Base-by-base conservation (phyloP, 805 yeast species). In the Saturnispora diversa region DNA sequence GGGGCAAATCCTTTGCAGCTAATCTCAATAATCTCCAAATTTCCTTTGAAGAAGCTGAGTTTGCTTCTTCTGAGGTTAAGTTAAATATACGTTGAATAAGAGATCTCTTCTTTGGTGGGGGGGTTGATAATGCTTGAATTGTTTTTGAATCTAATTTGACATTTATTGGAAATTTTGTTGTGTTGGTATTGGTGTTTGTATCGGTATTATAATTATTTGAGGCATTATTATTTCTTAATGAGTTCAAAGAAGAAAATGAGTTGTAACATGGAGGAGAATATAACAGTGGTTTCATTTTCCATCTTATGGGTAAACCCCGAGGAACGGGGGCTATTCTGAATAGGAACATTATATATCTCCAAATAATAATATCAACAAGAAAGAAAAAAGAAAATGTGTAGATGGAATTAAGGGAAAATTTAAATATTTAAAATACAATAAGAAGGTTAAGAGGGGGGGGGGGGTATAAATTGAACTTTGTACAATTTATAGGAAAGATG, bases 1-100 rank as follows among this genome's bases (percentile, higher is more conserved):
- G 43, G 43, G 64, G 68, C 50, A 68, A 49, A 50, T 74, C 80
- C 42, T 63, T 60, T 37, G 61, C 60, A 0, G 74, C 75, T 36
- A 73, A 52, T 35, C 56, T 56, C 4, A 69, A 44, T 8, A 74
- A 56, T 35, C 77, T 52, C 26, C 55, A 44, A 4, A 71, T 59
- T 43, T 67, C 71, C 9, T 53, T 51, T 42, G 58, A 54, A 2
- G 64, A 63, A 1, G 66, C 63, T 24, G 53, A 49, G 20, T 49
- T 50, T 33, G 60, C 58, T 29, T 58, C 62, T 31, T 59, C 63
- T 7, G 49, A 51, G 2, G 60, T 47, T 6, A 57, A 35, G n/a
- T 60, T 59, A 42, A 56, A 50, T 50, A 51, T 49, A 33, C 56
- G 45, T 39, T 59, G 38, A 4, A 38, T n/a, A 9, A 31, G 16